These are phyloP conservation scores for Entonaema liquescens DNA, from an alignment of 495 filamentous ascomycete genomes.

Conservation along the genomic window DNA sequence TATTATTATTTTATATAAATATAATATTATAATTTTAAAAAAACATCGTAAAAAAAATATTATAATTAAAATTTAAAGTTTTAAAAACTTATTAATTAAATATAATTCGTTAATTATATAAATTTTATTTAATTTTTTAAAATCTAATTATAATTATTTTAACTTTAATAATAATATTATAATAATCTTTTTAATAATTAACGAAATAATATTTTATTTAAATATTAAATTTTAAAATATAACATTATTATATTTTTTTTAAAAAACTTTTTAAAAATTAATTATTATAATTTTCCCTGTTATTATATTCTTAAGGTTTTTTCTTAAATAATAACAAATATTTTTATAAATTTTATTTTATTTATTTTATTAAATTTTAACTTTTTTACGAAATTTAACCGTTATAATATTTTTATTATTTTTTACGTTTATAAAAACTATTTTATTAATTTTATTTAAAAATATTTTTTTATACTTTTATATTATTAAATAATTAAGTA, in stretches of 20 bases:
- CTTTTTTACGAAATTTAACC: background rate
- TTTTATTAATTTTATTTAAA: too few species aligned
- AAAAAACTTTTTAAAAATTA: background rate
- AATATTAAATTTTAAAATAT: constrained; percentile 12
- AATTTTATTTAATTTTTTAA: constrained; percentile 11
- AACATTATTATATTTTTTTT: constrained; percentile 8
- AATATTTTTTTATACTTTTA: too few species aligned
- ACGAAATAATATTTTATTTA: too few species aligned
- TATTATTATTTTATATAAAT: background rate
- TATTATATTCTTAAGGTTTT: too few species aligned
- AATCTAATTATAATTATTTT: background rate
- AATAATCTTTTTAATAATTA: background rate
- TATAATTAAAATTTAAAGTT: background rate
- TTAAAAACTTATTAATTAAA: constrained; percentile 7
- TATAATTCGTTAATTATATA: too few species aligned
- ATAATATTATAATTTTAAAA: constrained; percentile 17
- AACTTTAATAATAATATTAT: constrained; percentile 7
- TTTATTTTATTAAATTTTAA: background rate
- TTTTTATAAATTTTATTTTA: too few species aligned
- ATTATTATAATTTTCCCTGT: background rate
- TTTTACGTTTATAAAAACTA: too few species aligned
- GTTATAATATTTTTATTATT: too few species aligned
- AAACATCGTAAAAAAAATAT: constrained; percentile 6
- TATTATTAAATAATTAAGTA: too few species aligned
- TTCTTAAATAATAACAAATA: too few species aligned